phyloP scores from a whole-genome alignment of 2,329 filamentous ascomycete species.

The Ploettnerulaceae sp. region DNA sequence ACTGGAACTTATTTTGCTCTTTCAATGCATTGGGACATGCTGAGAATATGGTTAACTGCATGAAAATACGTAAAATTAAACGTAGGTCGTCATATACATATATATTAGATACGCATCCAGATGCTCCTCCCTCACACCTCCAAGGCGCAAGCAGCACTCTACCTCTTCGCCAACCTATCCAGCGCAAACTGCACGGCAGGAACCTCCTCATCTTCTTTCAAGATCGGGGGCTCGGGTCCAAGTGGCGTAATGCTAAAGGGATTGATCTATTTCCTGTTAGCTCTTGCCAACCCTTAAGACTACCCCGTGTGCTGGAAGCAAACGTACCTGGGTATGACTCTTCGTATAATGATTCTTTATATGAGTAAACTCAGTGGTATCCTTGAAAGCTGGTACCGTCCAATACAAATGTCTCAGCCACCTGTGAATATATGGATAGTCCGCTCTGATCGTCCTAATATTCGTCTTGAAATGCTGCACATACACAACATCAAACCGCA shows the following conservation, averaged over 20 bases:
- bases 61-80: no score
- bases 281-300: conserved; percentile 35
- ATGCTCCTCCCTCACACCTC: not conserved
- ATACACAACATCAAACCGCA: conserved; percentile 68
- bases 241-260: conserved; percentile 72
- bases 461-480: conserved; percentile 80
- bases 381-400: conserved; percentile 58
- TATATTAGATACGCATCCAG: no score
- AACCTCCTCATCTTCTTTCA: conserved; percentile 76
- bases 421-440: conserved; percentile 59
- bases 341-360: conserved; percentile 94
- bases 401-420: conserved; percentile 66
- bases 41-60: no score
- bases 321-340: conserved; percentile 48
- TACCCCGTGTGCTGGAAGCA: no score
- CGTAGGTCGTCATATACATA: conserved; percentile 17
- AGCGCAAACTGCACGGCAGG: conserved; percentile 42
- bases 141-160: not conserved
- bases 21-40: no score
- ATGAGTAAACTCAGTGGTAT: conserved; percentile 33
- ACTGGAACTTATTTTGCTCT: no score
- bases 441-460: conserved; percentile 37
- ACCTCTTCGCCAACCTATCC: conserved; percentile 25
- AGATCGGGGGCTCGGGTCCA: conserved; percentile 77
- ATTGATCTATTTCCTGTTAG: conserved; percentile 51